phyloP scores from a whole-genome alignment of 768 basidiomycete species.

The Lactifluus pinguis region DNA sequence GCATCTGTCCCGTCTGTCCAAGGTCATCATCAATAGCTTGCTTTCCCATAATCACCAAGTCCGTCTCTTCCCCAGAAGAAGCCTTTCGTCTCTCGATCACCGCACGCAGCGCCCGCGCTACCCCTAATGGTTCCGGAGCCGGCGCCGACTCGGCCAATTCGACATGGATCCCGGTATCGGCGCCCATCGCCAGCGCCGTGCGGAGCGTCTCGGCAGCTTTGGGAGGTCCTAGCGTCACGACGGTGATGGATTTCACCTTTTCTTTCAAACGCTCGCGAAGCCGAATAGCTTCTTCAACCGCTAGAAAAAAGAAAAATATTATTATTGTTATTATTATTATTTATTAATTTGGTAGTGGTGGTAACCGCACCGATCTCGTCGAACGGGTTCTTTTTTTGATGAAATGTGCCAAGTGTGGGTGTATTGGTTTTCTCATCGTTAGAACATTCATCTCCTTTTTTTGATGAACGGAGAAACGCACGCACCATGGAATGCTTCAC shows the following conservation, averaged over 20 bases:
- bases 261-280: slow-evolving; percentile 80
- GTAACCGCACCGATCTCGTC: slow-evolving; percentile 82
- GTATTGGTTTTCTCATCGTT: too few relatives aligned
- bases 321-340: not conserved
- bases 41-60: slow-evolving; percentile 93
- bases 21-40: slow-evolving; percentile 98
- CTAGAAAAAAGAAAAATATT: slow-evolving; percentile 32
- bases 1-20: slow-evolving; percentile 94
- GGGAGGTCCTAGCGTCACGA: slow-evolving; percentile 88
- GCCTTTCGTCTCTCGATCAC: slow-evolving; percentile 56
- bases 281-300: slow-evolving; percentile 94
- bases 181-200: slow-evolving; percentile 96
- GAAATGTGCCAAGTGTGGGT: too few relatives aligned
- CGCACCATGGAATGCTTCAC: slow-evolving; percentile 99
- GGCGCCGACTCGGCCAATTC: slow-evolving; percentile 67
- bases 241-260: slow-evolving; percentile 76
- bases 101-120: slow-evolving; percentile 78
- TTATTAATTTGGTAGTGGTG: not conserved
- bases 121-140: slow-evolving; percentile 80
- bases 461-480: not conserved
- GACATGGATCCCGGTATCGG: slow-evolving; percentile 87
- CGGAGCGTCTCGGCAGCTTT: slow-evolving; percentile 87
- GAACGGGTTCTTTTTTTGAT: slow-evolving; percentile 73
- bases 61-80: slow-evolving; percentile 38
- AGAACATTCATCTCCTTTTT: too few relatives aligned